Percentiles rank a stretch among this genome's conserved stretches.
Evolutionary conservation across 2,329 filamentous ascomycete species (phyloP).

Genomic region (Fusarium tupiense): DNA sequence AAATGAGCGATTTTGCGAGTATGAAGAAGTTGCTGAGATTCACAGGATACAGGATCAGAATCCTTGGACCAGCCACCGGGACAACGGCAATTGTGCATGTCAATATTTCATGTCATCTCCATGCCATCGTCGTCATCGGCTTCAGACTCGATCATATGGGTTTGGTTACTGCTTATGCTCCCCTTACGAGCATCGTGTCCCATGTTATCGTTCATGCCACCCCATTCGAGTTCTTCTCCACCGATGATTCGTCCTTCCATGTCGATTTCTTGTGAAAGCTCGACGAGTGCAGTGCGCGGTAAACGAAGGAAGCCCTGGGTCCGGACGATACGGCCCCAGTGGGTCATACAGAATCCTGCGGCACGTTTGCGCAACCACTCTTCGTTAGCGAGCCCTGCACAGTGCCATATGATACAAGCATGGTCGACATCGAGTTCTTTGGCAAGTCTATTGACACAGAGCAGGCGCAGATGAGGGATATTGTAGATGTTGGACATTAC

Average conservation of each 20-base stretch:
- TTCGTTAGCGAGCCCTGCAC: conserved; percentile 87
- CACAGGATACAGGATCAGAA: neutral
- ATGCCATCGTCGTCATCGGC: conserved; percentile 70
- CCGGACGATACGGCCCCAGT: conserved; percentile 94
- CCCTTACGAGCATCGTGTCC: conserved; percentile 60
- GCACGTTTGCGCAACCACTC: conserved; percentile 93
- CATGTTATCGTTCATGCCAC: conserved; percentile 55
- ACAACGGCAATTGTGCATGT: neutral
- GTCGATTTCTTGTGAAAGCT: conserved; percentile 93
- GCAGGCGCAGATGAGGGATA: conserved; percentile 88
- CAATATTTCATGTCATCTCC: conserved; percentile 59
- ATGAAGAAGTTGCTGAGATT: neutral
- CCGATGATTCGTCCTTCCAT: conserved; percentile 90
- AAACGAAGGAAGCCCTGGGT: conserved; percentile 87
- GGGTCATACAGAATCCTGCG: conserved; percentile 86
- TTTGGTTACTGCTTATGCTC: conserved; percentile 68
- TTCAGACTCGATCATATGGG: conserved; percentile 66
- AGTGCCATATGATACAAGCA: conserved; percentile 96
- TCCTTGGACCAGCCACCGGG: neutral
- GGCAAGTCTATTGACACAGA: conserved; percentile 90
- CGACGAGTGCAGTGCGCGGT: conserved; percentile 81
- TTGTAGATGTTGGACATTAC: conserved; percentile 99
- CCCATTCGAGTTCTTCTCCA: conserved; percentile 80
- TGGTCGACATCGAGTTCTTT: conserved; percentile 94
- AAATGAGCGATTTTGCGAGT: conserved; percentile 8